Percentiles rank a stretch among this genome's conserved stretches.
Conservation (phyloP, 352 stramenopile species). For the Elongisporangium senticosum region DNA sequence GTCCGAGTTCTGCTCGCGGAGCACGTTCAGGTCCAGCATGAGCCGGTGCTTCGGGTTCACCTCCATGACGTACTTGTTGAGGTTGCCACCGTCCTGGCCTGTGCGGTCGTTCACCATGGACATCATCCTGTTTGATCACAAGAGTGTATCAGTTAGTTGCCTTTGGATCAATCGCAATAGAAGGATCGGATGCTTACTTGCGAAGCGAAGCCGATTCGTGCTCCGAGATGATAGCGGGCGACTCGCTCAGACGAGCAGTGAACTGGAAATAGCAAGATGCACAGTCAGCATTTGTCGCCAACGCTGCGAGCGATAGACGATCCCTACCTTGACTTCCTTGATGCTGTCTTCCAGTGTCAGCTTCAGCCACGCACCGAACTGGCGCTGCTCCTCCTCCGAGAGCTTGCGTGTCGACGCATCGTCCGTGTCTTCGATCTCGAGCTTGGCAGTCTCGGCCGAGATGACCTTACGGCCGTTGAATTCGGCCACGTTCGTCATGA, state of each 20-base stretch:
- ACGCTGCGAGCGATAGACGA: not conserved
- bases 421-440: slow-evolving; percentile 83
- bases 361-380: slow-evolving; percentile 93
- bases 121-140: slow-evolving; percentile 91
- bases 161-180: not conserved
- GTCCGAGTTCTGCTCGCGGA: slow-evolving; percentile 80
- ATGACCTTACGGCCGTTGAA: slow-evolving; percentile 97
- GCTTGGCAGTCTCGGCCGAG: slow-evolving; percentile 94
- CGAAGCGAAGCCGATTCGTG: slow-evolving; percentile 96
- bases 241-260: slow-evolving; percentile 90
- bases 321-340: slow-evolving; percentile 76
- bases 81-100: slow-evolving; percentile 39
- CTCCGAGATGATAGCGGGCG: slow-evolving; percentile 98
- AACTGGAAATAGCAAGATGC: slow-evolving; percentile 26
- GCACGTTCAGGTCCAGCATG: slow-evolving; percentile 89
- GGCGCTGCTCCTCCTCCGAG: slow-evolving; percentile 78
- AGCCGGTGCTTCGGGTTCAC: slow-evolving; percentile 98
- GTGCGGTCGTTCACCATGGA: slow-evolving; percentile 92
- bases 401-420: slow-evolving; percentile 56
- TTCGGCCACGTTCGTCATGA: slow-evolving; percentile 97
- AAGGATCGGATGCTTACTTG: slow-evolving; percentile 47
- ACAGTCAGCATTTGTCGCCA: not conserved
- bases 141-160: slow-evolving; percentile 3
- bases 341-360: slow-evolving; percentile 87
- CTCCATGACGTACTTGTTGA: slow-evolving; percentile 95